A percentile compares a stretch with the other conserved stretches of the same genome.
phyloP scores from a whole-genome alignment of 768 basidiomycete genomes.

The Lactifluus pinguis region DNA sequence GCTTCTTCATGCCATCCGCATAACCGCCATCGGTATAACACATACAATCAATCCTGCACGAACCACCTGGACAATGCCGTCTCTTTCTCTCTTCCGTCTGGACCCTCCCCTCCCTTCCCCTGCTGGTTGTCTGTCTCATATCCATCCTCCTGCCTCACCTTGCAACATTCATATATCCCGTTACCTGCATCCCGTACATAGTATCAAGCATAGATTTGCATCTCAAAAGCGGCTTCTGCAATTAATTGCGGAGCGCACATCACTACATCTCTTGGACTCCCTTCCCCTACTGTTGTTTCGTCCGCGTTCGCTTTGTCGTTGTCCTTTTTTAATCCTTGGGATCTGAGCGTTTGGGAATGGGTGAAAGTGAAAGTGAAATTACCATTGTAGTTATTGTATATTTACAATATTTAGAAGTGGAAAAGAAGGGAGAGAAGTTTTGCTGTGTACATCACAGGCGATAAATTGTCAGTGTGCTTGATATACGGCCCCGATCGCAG shows the following conservation, averaged over 20 bases:
- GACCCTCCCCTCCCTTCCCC: conserved; percentile 2
- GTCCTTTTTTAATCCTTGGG: conserved; percentile 9
- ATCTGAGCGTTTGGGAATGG: conserved; percentile 12
- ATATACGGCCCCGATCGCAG: neutral
- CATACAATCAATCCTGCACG: conserved; percentile 5
- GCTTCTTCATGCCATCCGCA: conserved; percentile 9
- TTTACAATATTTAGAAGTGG: conserved; percentile 15
- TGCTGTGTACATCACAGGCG: neutral
- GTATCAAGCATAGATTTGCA: conserved; percentile 11
- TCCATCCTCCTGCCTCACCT: conserved; percentile 5
- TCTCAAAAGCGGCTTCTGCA: conserved; percentile 11
- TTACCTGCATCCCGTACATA: conserved; percentile 16
- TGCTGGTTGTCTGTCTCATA: neutral
- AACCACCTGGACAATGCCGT: conserved; percentile 1
- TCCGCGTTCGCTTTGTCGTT: conserved; percentile 14
- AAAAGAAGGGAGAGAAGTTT: conserved; percentile 10
- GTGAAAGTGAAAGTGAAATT: conserved; percentile 12
- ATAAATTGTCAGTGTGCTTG: neutral
- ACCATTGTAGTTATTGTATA: conserved; percentile 21
- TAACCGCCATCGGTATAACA: conserved; percentile 8
- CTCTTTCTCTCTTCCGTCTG: conserved; percentile 1
- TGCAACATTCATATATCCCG: conserved; percentile 7
- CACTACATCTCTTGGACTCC: conserved; percentile 15
- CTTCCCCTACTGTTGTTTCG: neutral
- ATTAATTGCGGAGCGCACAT: conserved; percentile 10